Conservation (phyloP, 805 yeast genomes). For the Suhomyces sp. region DNA sequence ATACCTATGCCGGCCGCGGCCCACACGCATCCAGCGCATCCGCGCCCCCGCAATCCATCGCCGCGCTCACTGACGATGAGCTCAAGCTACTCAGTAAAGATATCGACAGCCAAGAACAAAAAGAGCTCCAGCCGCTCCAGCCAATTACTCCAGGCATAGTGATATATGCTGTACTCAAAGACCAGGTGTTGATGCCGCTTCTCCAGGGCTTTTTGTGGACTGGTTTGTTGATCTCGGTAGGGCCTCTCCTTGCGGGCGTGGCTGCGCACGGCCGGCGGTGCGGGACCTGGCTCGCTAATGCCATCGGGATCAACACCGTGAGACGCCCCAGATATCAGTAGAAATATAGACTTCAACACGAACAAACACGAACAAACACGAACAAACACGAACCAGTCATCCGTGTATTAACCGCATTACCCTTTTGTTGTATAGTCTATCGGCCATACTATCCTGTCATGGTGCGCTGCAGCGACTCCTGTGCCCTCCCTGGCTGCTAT, state of each 20-base stretch:
- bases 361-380: no score
- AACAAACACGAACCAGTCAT: no score
- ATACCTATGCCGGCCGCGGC: conserved; percentile 25
- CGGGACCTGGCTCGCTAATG: conserved; percentile 23
- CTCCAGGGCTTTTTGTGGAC: conserved; percentile 51
- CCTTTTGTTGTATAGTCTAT: no score
- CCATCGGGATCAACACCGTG: conserved; percentile 13
- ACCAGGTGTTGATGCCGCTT: conserved; percentile 52
- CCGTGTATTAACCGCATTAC: no score
- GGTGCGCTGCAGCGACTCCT: no score
- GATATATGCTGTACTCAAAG: conserved; percentile 47
- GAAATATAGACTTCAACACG: no score
- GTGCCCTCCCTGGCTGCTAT: neutral
- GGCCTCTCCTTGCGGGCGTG: conserved; percentile 32
- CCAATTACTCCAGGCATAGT: conserved; percentile 45
- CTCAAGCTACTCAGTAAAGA: conserved; percentile 8
- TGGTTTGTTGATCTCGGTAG: conserved; percentile 33
- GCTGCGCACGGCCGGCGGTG: conserved; percentile 25
- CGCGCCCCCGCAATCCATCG: neutral
- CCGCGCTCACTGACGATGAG: conserved; percentile 9
- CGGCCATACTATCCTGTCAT: no score
- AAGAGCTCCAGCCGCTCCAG: conserved; percentile 24
- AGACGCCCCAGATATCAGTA: neutral
- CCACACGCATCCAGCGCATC: neutral
- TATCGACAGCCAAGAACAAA: conserved; percentile 8